A percentile compares a stretch with the other conserved stretches of the same genome.
Conservation (phyloP, 2,329 filamentous ascomycete genomes). For the Magnaporthiopsis rhizophila region DNA sequence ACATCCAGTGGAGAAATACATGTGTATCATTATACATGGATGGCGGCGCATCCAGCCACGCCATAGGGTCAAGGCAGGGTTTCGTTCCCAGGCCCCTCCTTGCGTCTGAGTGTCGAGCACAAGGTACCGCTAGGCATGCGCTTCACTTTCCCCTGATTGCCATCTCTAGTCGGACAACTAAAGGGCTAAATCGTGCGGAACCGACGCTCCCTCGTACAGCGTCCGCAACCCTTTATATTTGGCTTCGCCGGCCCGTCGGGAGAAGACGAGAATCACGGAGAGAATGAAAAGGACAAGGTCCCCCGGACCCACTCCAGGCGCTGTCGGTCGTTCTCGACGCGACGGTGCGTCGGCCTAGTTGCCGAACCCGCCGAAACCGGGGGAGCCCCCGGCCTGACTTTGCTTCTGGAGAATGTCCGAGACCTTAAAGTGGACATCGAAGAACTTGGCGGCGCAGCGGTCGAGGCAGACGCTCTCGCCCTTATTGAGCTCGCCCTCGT, state of each 20-base stretch:
- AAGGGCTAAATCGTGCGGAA: background rate
- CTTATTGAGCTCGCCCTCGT: constrained; percentile 95
- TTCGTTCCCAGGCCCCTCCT: background rate
- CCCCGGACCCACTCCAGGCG: background rate
- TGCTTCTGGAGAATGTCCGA: constrained; percentile 93
- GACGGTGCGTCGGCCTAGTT: background rate
- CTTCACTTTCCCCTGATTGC: background rate
- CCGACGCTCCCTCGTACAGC: background rate
- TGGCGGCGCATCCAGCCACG: background rate
- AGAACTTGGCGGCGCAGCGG: constrained; percentile 96
- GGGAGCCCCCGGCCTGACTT: constrained; percentile 39
- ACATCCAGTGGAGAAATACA: background rate
- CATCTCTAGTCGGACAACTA: background rate
- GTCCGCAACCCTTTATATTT: background rate
- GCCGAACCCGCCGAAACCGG: background rate
- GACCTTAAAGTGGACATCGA: constrained; percentile 96
- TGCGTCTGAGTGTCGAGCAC: background rate
- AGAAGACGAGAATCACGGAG: no score
- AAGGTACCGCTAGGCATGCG: background rate
- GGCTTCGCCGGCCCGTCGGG: background rate
- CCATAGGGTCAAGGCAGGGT: background rate
- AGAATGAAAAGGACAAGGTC: no score
- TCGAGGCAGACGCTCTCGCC: constrained; percentile 98
- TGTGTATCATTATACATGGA: background rate
- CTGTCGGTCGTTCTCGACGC: background rate